Base-by-base conservation (phyloP, 1,139 yeast genomes). In the Citeromyces hawaiiensis region DNA sequence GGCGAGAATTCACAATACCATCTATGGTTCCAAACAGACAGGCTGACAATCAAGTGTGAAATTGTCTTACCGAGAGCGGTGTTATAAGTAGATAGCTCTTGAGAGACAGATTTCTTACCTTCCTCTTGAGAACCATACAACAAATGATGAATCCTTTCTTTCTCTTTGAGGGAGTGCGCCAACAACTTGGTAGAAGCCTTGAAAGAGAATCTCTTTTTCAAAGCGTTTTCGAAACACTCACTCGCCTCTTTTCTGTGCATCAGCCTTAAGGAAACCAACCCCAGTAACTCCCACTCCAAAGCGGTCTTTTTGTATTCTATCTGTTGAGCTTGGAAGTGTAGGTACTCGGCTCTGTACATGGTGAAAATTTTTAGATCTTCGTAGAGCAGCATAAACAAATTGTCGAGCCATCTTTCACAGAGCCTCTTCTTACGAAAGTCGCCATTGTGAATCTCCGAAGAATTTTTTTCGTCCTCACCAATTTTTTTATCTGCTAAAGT, bases 1-100 rank as follows among this genome's bases (percentile, higher is more conserved):
- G 93, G 85, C 8, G 94, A 79, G 52, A 87, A 88, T 48, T 88
- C 96, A 47, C 78, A 73, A 60, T 91, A 93, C 98, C 98, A 93
- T 55, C 98, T 76, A 59, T 87, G 97, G 55, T 87, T 83, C 96
- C 97, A 91, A 16, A 94, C 94, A 31, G 82, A 64, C 43, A 91
- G 64, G 50, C 81, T 82, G 38, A 87, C 85, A 44, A 79, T 63
- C 35, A 83, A 64, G 45, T 82, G 91, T 48, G 87, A 64, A 16
- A 83, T 75, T 46, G 70, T 68, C 41, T 72, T 76, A 52, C 78
- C 38, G 1, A 38, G 37, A n/a, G 18, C 11, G 16, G 15, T 31
- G 5, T 31, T 35, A 27, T 40, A 37, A 13, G 35, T 35, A 23
- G 34, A 8, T 15, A 40, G 21, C 36, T 39, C 36, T 39, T 45